Evolutionary conservation across 805 yeast species (phyloP), one percentile per base, ranked within the genome.

Genomic region (Citeromyces matritensis): DNA sequence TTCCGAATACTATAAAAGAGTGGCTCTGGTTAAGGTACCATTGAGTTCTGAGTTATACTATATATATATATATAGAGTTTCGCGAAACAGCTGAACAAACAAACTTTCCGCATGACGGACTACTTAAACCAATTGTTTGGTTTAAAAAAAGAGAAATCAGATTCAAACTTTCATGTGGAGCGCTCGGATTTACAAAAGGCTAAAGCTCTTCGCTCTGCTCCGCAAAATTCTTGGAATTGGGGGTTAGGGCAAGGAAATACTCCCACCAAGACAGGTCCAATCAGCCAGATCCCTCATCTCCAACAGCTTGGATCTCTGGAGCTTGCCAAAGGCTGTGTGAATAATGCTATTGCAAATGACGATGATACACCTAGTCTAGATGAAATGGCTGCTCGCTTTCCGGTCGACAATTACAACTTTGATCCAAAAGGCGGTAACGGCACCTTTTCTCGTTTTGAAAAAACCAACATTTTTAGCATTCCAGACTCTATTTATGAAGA

Each of bases 401-500:
- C 73, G 33, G 63, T 76, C 38, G 85, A 81, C 45, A 77, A 73
- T 44, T 81, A 71, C 48, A 73, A 69, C 38, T 69, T 64, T 39
- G 65, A 67, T 34, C 51, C 54, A 30, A 54, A 49, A 8, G 54
- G 56, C 27, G 63, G 68, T 3, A 45, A 62, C 35, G 65, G 66
- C 7, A 59, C 63, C 15, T 76, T 74, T 39, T 66, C 80, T n/a
- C 76, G 94, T 6, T 85, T 84, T 49, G 86, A 75, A 45, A 75
- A 77, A 44, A 61, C 77, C 2, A 65, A 67, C 23, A 72, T 75
- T 32, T 60, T 75, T 36, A 72, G 69, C 43, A 69, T 86, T 31
- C 96, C 96, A 1, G 94, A 85, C 47, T 72, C 68, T 38, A 72
- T 84, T 38, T 69, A 80, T 40, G 77, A 75, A 33, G 84, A 80